Conservation (phyloP, 140 eudicot species). For the Cichorium intybus region DNA sequence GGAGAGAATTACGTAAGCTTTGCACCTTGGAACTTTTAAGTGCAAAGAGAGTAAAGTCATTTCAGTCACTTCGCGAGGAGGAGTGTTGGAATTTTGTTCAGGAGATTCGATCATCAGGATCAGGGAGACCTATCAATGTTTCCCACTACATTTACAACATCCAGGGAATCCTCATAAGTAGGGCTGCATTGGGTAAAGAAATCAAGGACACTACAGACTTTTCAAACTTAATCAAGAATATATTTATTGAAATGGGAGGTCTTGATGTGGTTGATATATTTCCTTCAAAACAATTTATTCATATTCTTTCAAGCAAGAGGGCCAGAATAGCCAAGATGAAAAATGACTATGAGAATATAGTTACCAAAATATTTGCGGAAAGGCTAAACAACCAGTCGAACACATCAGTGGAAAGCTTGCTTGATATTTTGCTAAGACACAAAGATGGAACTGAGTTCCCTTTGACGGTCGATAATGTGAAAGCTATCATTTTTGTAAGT, state of each 20-base stretch:
- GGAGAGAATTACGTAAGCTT: slow-evolving; percentile 25
- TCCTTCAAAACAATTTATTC: slow-evolving; percentile 11
- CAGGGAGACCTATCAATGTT: slow-evolving; percentile 9
- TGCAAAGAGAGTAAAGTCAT: slow-evolving; percentile 11
- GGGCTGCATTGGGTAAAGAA: slow-evolving; percentile 11
- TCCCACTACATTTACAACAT: background rate
- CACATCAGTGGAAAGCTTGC: slow-evolving; percentile 10
- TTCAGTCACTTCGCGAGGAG: too few relatives aligned
- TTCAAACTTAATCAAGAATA: slow-evolving; percentile 13
- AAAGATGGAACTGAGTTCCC: too few relatives aligned
- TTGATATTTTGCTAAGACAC: slow-evolving; percentile 23
- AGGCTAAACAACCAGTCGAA: background rate
- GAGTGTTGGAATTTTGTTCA: too few relatives aligned
- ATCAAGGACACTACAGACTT: slow-evolving; percentile 13
- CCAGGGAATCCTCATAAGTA: background rate
- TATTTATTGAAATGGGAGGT: slow-evolving; percentile 9
- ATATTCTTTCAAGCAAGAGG: slow-evolving; percentile 7
- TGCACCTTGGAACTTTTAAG: slow-evolving; percentile 23
- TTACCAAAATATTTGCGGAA: background rate
- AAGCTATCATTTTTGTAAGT: slow-evolving; percentile 29
- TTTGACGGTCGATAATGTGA: slow-evolving; percentile 16
- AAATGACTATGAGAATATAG: slow-evolving; percentile 3
- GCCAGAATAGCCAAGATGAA: background rate
- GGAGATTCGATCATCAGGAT: slow-evolving; percentile 5
- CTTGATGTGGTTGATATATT: slow-evolving; percentile 17